Evolutionary conservation across 306 rosid genomes (phyloP).

Genomic region (Rosa persica): DNA sequence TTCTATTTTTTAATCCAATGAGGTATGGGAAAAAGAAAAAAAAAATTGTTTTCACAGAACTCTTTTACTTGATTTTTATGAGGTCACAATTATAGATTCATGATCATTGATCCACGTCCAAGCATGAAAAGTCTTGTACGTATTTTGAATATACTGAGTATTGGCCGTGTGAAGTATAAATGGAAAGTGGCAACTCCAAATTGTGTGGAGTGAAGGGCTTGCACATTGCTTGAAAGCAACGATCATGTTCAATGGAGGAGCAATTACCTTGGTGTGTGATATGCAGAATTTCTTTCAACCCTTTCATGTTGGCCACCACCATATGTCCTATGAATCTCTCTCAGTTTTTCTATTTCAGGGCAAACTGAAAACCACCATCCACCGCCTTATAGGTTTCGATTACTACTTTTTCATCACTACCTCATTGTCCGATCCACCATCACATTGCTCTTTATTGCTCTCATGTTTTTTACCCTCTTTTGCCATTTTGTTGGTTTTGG

Average conservation of each 20-base stretch:
- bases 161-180: background rate
- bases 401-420: background rate
- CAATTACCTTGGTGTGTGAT: background rate
- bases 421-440: background rate
- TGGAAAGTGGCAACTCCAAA: constrained; percentile 7
- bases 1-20: background rate
- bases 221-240: background rate
- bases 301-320: constrained; percentile 8
- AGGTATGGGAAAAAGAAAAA: background rate
- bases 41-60: background rate
- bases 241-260: constrained; percentile 16
- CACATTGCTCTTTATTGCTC: background rate
- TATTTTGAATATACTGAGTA: background rate
- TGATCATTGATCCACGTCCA: background rate
- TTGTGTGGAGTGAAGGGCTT: constrained; percentile 4
- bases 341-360: background rate
- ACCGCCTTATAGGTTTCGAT: background rate
- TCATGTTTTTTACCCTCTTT: background rate
- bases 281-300: background rate
- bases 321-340: background rate
- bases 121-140: background rate
- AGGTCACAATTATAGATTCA: background rate
- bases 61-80: background rate
- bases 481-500: background rate
- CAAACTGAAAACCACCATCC: background rate